These are phyloP conservation scores for Phytophthora cactorum DNA, from an alignment of 352 stramenopile genomes.

Conservation along the genomic window DNA sequence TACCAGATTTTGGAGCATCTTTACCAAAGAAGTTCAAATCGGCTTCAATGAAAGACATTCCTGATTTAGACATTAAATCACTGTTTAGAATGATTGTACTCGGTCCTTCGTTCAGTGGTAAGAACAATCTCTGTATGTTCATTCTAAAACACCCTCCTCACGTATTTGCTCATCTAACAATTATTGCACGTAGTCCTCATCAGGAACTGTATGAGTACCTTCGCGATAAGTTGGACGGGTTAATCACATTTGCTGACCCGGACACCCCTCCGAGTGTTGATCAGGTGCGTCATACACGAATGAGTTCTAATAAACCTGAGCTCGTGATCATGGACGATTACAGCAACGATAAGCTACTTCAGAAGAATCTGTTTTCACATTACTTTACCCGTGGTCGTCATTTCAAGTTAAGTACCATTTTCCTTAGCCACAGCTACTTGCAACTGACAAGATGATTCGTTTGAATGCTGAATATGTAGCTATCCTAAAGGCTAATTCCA, in stretches of 20 bases:
- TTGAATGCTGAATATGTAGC: neutral
- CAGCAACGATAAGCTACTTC: slow-evolving; percentile 3
- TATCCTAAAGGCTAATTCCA: slow-evolving; percentile 1
- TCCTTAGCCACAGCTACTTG: neutral
- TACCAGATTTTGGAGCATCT: too few species aligned
- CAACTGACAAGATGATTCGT: neutral
- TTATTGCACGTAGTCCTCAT: neutral
- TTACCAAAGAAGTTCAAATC: too few species aligned
- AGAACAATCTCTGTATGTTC: too few species aligned
- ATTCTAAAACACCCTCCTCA: too few species aligned
- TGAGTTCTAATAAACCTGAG: slow-evolving; percentile 1
- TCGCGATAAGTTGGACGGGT: neutral
- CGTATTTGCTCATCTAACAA: slow-evolving; percentile 1
- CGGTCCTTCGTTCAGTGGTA: too few species aligned
- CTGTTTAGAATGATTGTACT: too few species aligned
- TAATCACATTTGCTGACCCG: neutral
- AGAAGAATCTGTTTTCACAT: slow-evolving; percentile 1
- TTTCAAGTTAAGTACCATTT: neutral
- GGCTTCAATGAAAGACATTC: too few species aligned
- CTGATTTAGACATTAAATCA: too few species aligned
- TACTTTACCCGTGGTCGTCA: neutral
- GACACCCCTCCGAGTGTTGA: neutral
- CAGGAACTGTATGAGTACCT: neutral
- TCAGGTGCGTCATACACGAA: neutral
- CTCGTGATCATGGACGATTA: slow-evolving; percentile 3